A percentile compares a stretch with the other conserved stretches of the same genome.
phyloP scores from a whole-genome alignment of 163 green algal genomes.

The Scenedesmus sp. region DNA sequence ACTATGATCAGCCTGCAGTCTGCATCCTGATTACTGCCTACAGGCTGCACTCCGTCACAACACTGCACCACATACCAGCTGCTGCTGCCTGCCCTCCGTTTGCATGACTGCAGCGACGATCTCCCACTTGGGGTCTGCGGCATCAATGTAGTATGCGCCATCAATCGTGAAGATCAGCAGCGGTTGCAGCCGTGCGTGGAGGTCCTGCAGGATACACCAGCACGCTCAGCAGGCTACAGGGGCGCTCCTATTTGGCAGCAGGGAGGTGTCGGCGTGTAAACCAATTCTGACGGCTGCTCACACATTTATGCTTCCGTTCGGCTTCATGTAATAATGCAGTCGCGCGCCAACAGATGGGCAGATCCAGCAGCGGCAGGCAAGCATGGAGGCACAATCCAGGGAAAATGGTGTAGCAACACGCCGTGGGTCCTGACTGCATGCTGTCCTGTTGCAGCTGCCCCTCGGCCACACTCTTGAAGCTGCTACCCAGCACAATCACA shows the following conservation, averaged over 20 bases:
- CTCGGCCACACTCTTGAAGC: too few species aligned
- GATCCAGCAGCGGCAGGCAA: background rate
- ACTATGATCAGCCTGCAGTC: background rate
- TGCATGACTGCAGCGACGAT: conserved; percentile 75
- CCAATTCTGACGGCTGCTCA: too few species aligned
- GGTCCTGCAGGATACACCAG: conserved; percentile 65
- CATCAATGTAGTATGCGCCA: conserved; percentile 85
- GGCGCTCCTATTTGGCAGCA: too few species aligned
- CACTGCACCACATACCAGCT: conserved; percentile 55
- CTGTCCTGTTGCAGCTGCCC: too few species aligned
- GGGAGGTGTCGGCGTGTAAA: too few species aligned
- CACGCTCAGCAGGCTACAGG: too few species aligned
- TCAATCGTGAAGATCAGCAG: conserved; percentile 94
- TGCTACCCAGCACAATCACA: too few species aligned
- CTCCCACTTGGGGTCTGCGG: conserved; percentile 85
- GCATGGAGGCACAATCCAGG: background rate
- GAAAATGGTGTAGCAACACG: too few species aligned
- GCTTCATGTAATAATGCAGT: too few species aligned
- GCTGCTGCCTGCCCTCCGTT: conserved; percentile 16
- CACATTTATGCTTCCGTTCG: too few species aligned
- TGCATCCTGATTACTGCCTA: background rate
- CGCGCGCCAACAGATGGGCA: background rate
- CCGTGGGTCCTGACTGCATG: too few species aligned
- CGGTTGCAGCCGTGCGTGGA: conserved; percentile 88
- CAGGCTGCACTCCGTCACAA: background rate